Evolutionary conservation across 2,329 filamentous ascomycete species (phyloP).

Genomic region (Colletotrichum acutatum): DNA sequence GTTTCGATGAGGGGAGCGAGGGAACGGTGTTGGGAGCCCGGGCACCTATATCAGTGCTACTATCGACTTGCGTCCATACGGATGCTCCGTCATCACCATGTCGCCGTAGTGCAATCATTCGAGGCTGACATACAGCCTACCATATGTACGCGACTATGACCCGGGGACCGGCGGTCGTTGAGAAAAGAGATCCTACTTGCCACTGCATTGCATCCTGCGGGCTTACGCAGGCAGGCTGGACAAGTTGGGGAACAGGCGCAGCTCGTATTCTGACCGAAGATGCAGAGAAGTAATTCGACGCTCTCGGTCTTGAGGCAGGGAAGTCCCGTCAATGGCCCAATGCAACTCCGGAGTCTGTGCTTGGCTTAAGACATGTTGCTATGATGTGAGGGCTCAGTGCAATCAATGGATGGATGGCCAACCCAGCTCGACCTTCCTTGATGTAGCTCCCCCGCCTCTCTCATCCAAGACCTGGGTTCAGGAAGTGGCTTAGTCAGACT

Average conservation of each 20-base stretch:
- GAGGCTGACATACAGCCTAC: neutral
- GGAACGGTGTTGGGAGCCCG: neutral
- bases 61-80: neutral
- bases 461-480: neutral
- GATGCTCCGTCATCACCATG: neutral
- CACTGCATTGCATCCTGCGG: neutral
- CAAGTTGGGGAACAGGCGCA: neutral
- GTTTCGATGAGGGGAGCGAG: neutral
- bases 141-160: no score
- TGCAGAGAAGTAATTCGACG: neutral
- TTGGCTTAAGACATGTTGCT: constrained; percentile 9
- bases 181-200: neutral
- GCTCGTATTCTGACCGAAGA: constrained; percentile 7
- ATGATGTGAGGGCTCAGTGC: constrained; percentile 18
- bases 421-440: neutral
- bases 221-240: neutral
- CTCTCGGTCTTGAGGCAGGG: neutral
- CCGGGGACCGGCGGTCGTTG: neutral
- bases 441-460: neutral
- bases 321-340: constrained; percentile 4
- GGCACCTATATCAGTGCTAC: neutral
- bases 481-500: neutral
- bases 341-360: constrained; percentile 12
- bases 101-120: neutral
- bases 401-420: neutral